These are phyloP conservation scores for Candida namnaoensis DNA, from an alignment of 805 yeast species.

Conservation along the genomic window DNA sequence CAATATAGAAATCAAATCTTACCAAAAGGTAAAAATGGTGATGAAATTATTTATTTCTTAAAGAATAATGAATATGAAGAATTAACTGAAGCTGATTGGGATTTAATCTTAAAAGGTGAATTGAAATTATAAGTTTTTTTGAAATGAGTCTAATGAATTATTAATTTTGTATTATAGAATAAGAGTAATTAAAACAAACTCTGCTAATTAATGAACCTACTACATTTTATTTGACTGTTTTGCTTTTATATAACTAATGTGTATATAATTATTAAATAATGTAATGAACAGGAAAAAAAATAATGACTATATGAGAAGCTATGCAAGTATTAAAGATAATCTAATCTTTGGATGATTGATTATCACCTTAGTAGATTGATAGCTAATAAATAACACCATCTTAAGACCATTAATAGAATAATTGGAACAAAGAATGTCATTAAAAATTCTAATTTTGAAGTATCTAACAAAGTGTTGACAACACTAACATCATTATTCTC, in stretches of 20 bases:
- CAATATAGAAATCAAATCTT: slow-evolving; percentile 56
- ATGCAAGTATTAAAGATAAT: no score
- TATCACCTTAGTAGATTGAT: no score
- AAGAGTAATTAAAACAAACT: no score
- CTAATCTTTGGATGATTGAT: no score
- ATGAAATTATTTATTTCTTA: slow-evolving; percentile 66
- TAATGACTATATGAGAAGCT: no score
- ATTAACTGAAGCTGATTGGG: slow-evolving; percentile 54
- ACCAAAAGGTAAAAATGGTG: slow-evolving; percentile 56
- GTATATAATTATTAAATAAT: no score
- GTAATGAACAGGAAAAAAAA: no score
- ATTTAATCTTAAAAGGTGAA: slow-evolving; percentile 16
- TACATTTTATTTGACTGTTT: no score
- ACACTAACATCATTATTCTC: slow-evolving; percentile 8
- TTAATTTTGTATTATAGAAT: no score
- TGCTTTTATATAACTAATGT: no score
- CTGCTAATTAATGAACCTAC: no score
- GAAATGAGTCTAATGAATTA: not conserved
- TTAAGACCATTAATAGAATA: slow-evolving; percentile 11
- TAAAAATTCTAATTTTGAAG: slow-evolving; percentile 16
- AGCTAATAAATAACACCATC: slow-evolving; percentile 1
- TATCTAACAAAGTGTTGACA: slow-evolving; percentile 11
- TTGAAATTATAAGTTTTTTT: not conserved
- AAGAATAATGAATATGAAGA: slow-evolving; percentile 44
- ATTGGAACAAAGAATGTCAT: slow-evolving; percentile 25